Evolutionary conservation across 2,329 filamentous ascomycete genomes (phyloP).

Genomic region (Pyricularia sp.): DNA sequence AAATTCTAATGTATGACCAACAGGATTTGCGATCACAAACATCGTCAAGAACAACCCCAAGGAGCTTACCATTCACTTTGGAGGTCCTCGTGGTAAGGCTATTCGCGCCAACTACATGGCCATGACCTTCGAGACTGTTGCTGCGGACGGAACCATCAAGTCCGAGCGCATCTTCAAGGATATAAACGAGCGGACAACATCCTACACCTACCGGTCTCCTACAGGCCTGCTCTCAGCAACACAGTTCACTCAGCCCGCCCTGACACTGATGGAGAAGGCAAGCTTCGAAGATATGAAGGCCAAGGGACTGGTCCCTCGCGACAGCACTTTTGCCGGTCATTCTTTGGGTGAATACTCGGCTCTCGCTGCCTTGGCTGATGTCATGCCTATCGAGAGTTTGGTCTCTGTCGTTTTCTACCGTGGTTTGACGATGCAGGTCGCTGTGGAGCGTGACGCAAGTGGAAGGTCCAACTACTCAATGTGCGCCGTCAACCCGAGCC

Average conservation of each 20-base stretch:
- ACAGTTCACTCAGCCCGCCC: constrained; percentile 94
- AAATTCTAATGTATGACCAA: constrained; percentile 7
- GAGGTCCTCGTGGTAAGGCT: constrained; percentile 90
- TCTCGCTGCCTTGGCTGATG: constrained; percentile 88
- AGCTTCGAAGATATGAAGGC: constrained; percentile 98
- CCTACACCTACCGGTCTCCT: constrained; percentile 94
- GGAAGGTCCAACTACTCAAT: constrained; percentile 98
- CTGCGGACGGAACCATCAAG: constrained; percentile 83
- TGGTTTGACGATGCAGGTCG: constrained; percentile 97
- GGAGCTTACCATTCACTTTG: constrained; percentile 96
- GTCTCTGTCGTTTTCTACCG: constrained; percentile 99
- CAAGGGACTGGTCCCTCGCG: constrained; percentile 89
- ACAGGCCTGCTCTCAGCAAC: constrained; percentile 92
- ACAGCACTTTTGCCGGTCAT: constrained; percentile 96
- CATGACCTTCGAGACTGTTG: constrained; percentile 99
- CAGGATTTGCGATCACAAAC: constrained; percentile 91
- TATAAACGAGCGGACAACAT: constrained; percentile 83
- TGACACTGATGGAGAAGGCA: constrained; percentile 99
- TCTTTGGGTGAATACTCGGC: constrained; percentile 98
- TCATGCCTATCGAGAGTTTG: constrained; percentile 98
- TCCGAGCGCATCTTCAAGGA: constrained; percentile 99
- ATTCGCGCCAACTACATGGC: constrained; percentile 99
- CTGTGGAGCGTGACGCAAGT: constrained; percentile 86
- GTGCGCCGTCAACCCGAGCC: constrained; percentile 97
- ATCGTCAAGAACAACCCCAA: constrained; percentile 99